Evolutionary conservation across 805 yeast species (phyloP).

Genomic region (Wickerhamiella siamensis): DNA sequence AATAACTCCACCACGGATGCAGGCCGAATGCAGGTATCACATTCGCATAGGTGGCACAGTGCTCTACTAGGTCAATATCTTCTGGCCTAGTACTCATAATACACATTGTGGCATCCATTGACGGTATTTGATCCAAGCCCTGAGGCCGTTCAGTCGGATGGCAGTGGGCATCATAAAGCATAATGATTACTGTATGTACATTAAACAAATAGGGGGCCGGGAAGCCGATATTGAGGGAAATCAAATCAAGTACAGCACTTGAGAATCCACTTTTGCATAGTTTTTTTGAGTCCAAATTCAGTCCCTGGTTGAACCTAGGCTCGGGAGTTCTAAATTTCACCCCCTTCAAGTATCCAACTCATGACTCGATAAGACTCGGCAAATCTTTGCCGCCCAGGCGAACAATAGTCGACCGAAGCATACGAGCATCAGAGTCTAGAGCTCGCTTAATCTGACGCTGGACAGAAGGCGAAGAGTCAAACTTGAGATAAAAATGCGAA

Average conservation of each 20-base stretch:
- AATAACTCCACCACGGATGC: slow-evolving; percentile 86
- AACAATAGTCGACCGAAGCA: slow-evolving; percentile 61
- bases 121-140: slow-evolving; percentile 11
- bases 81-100: slow-evolving; percentile 27
- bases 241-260: neutral
- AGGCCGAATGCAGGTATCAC: slow-evolving; percentile 36
- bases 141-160: slow-evolving; percentile 27
- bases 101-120: slow-evolving; percentile 16
- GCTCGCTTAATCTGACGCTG: slow-evolving; percentile 75
- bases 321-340: too few relatives aligned
- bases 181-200: slow-evolving; percentile 1
- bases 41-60: slow-evolving; percentile 19
- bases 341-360: neutral
- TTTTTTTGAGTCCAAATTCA: too few relatives aligned
- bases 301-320: too few relatives aligned
- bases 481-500: slow-evolving; percentile 69
- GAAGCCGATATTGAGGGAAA: too few relatives aligned
- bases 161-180: slow-evolving; percentile 28
- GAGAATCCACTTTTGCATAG: too few relatives aligned
- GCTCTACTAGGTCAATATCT: slow-evolving; percentile 24
- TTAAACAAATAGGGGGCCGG: neutral
- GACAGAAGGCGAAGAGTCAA: slow-evolving; percentile 75
- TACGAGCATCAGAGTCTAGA: slow-evolving; percentile 77
- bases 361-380: slow-evolving; percentile 12
- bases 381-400: slow-evolving; percentile 28